Evolutionary conservation across 2,329 filamentous ascomycete species (phyloP), one percentile per base, ranked within the genome.

Genomic region (Penicillium sp.): DNA sequence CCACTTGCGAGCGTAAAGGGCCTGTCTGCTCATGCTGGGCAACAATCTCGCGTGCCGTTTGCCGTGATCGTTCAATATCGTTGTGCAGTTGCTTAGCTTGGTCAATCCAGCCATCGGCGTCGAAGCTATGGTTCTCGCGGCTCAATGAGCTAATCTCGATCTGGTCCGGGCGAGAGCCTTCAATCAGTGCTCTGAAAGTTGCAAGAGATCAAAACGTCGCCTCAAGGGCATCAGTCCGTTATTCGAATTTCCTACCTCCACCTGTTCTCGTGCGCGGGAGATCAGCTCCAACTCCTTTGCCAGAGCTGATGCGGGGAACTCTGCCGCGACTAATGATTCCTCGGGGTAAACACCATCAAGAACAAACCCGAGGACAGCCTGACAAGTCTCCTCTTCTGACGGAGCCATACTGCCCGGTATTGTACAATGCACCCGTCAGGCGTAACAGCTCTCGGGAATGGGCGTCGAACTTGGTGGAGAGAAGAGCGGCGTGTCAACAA

Each of bases 41-140:
- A 4, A 91, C 80, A 49, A 97, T 94, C 49, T 90, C 83, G 61
- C 84, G 84, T 24, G 91, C 90, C 33, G 90, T 83, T 12, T 81
- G 78, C 60, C 88, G 85, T 25, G 89, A 91, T 40, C 82, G 80
- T 60, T 88, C 82, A 55, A 96, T 91, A 63, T 96, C 91, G 52
- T 84, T 80, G 66, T 95, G 88, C 6, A 96, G 79, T 45, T 84
- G 82, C 68, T 88, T 88, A 41, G 90, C 89, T 66, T 93, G 88
- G 44, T 77, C 73, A 48, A 94, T 87, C 91, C 91, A 97, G 44
- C 84, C 80, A 63, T 89, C 86, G 43, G 95, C 85, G 61, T 94
- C 86, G 35, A 84, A 80, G 48, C 84, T 86, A 48, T 84, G 86
- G 13, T 83, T 86, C 56, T 89, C 83, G 62, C 83, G 80, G 68